Evolutionary conservation across 495 filamentous ascomycete species (phyloP).

Genomic region (Penicillium paxilli): DNA sequence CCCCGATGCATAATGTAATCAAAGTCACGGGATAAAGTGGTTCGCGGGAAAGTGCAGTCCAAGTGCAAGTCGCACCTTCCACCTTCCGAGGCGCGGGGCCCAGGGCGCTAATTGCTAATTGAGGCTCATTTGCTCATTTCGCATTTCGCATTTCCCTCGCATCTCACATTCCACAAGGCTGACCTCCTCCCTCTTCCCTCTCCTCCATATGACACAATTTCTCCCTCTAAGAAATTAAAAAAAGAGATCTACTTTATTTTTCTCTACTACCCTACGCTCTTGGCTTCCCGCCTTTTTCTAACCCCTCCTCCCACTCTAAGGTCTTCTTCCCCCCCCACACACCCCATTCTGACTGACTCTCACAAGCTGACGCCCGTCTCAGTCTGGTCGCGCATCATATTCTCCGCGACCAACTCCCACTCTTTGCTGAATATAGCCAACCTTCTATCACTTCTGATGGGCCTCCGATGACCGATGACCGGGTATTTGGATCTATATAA

Average conservation of each 20-base stretch:
- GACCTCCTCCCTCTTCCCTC: conserved; percentile 3
- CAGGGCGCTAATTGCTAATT: conserved; percentile 11
- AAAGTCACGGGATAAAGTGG: too few species aligned
- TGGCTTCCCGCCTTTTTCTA: not conserved
- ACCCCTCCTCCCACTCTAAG: not conserved
- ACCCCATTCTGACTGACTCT: not conserved
- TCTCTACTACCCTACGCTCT: not conserved
- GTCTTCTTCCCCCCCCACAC: not conserved
- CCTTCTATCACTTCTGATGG: not conserved
- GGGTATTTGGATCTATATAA: conserved; percentile 15
- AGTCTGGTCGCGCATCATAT: not conserved
- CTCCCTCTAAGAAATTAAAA: not conserved
- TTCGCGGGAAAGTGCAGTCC: too few species aligned
- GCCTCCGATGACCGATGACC: conserved; percentile 5
- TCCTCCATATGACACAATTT: not conserved
- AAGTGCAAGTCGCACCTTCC: not conserved
- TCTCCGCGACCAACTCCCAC: not conserved
- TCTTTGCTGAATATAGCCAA: too few species aligned
- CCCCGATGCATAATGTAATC: too few species aligned
- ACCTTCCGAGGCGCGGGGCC: too few species aligned
- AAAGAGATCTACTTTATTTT: not conserved
- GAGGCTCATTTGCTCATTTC: conserved; percentile 5
- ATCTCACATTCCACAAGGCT: not conserved
- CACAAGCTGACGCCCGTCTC: not conserved
- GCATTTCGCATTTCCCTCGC: not conserved